Evolutionary conservation across 2,329 filamentous ascomycete species (phyloP), one percentile per base, ranked within the genome.

Genomic region (Paecilomyces sp.): DNA sequence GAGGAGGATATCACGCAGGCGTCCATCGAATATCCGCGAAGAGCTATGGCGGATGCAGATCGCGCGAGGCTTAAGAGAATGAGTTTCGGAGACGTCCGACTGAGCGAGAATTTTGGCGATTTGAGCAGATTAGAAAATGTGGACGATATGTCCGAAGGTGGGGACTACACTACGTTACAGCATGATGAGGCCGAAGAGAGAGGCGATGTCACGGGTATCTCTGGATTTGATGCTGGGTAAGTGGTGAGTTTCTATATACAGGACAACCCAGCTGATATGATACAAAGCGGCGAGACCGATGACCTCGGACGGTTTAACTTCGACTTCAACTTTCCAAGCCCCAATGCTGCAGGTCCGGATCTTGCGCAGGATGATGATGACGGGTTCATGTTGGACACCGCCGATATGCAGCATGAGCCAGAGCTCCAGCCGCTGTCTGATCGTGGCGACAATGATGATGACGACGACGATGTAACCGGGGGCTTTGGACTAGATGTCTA

Each of bases 101-200:
- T 82, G 55, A 83, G 80, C 64, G 82, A 83, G 60, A 73, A 78
- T 59, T 83, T 83, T 64, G 79, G 73, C 1, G 80, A 81, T 58
- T 62, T 78, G 54, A 79, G 76, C 18, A 73, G 77, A 58, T 61
- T 80, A 8, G 79, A 80, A 57, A 76, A 77, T 12, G 15, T 47
- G 15, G 41, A 47, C 41, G 18, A 77, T 73, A 1, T 77, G 63
- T 13, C 74, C 8, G 41, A 77, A 31, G 67, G 60, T 22, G 72
- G 66, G 75, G 11, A 68, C 76, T 18, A 68, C 77, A 30, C 65
- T 63, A 34, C 77, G 28, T 65, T 63, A 30, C 70, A 69, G n/a
- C 63, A 71, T 13, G 72, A 73, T 25, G 75, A 76, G 13, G 69
- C 70, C 41, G 70, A 71, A 9, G 72, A 66, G 28, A 66, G 64